A percentile compares a stretch with the other conserved stretches of the same genome.
phyloP scores from a whole-genome alignment of 495 filamentous ascomycete species.

The Trichoderma erinaceum region DNA sequence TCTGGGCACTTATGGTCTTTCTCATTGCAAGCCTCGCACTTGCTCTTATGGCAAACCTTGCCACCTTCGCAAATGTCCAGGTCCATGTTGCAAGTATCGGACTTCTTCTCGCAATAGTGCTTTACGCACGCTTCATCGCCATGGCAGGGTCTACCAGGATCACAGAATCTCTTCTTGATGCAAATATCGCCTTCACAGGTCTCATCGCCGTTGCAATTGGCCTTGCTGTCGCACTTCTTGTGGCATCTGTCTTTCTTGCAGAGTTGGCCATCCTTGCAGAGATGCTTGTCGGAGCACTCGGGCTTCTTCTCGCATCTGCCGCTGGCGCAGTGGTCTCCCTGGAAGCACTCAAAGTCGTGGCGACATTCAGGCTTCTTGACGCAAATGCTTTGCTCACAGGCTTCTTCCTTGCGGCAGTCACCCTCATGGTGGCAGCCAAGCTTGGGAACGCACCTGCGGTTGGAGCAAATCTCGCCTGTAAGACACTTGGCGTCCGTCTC shows the following conservation, averaged over 20 bases:
- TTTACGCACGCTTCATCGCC: background rate
- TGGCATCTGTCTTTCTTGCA: background rate
- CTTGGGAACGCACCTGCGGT: background rate
- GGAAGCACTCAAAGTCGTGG: background rate
- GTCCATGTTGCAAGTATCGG: too few species aligned
- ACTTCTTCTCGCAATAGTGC: background rate
- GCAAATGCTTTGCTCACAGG: background rate
- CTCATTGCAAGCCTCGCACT: too few species aligned
- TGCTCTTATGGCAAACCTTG: background rate
- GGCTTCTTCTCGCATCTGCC: background rate
- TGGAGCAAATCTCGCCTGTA: background rate
- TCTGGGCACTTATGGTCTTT: too few species aligned
- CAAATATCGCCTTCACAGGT: background rate
- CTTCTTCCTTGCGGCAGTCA: background rate
- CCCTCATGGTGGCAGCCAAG: background rate
- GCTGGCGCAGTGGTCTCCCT: background rate
- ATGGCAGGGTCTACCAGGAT: background rate
- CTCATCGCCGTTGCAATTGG: background rate
- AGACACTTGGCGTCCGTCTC: background rate
- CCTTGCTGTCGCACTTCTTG: background rate
- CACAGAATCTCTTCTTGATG: background rate
- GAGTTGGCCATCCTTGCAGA: background rate
- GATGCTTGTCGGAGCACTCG: background rate
- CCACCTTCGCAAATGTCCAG: background rate
- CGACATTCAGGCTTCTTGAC: background rate